phyloP scores from a whole-genome alignment of 2,329 filamentous ascomycete species.

The Diaporthe nobilis region DNA sequence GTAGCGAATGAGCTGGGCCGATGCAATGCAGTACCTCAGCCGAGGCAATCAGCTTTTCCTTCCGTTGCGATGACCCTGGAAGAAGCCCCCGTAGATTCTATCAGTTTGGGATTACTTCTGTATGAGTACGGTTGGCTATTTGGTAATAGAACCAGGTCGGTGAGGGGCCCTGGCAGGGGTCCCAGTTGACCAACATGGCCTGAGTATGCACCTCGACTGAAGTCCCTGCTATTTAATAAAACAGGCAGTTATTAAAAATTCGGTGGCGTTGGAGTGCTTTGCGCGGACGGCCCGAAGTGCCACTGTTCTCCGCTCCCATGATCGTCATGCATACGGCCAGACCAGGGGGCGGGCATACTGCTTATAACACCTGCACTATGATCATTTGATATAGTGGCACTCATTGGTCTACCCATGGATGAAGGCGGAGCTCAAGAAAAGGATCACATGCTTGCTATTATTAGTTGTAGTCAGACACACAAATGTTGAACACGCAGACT shows the following conservation, averaged over 20 bases:
- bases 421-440: neutral
- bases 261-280: neutral
- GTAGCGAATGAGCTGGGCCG: conserved; percentile 17
- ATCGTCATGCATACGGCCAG: conserved; percentile 2
- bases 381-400: neutral
- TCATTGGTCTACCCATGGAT: neutral
- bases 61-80: neutral
- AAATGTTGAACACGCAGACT: neutral
- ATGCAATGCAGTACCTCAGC: conserved; percentile 13
- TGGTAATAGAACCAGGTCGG: neutral
- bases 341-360: neutral
- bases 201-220: neutral
- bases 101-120: neutral
- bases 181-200: neutral
- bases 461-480: neutral
- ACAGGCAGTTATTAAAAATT: neutral
- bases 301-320: conserved; percentile 6
- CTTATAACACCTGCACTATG: neutral
- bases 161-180: neutral
- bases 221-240: neutral
- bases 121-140: neutral
- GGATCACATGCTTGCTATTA: neutral
- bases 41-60: neutral
- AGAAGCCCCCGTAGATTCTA: too few relatives aligned
- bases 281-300: conserved; percentile 23